phyloP scores from a whole-genome alignment of 2,329 filamentous ascomycete genomes.

The Colletotrichum chrysophilum region DNA sequence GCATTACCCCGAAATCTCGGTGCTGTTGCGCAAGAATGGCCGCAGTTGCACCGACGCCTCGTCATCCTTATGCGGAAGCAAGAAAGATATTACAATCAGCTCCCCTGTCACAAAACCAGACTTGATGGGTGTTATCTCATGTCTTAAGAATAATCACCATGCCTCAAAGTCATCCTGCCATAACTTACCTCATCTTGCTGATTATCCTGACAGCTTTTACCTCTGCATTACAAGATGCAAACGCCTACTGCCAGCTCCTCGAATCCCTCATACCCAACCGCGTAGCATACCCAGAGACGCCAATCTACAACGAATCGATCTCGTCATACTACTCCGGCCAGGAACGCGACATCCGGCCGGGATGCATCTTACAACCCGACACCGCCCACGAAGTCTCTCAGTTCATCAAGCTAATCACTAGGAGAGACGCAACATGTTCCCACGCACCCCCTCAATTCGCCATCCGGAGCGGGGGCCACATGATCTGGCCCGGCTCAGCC shows the following conservation, averaged over 20 bases:
- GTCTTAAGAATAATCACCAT: neutral
- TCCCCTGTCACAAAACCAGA: neutral
- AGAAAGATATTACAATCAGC: neutral
- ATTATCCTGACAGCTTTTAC: neutral
- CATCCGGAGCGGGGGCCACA: constrained; percentile 7
- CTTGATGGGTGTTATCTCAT: fast-evolving
- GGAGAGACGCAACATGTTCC: neutral
- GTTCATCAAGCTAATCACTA: neutral
- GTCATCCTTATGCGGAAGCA: neutral
- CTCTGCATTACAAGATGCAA: neutral
- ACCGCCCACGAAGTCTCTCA: neutral
- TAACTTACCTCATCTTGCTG: neutral
- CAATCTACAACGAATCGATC: neutral
- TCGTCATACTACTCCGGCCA: constrained; percentile 17
- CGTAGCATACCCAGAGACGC: neutral
- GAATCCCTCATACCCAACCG: neutral
- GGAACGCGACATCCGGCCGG: constrained; percentile 10
- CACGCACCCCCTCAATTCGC: neutral
- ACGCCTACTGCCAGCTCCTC: neutral
- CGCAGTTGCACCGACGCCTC: neutral
- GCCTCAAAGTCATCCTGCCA: neutral
- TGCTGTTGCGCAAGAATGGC: neutral
- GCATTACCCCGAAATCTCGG: neutral
- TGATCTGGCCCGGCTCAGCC: neutral
- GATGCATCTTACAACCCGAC: constrained; percentile 17